A percentile compares a stretch with the other conserved stretches of the same genome.
Evolutionary conservation across 257 asterid species (phyloP).

Genomic region (Plantago elongata): DNA sequence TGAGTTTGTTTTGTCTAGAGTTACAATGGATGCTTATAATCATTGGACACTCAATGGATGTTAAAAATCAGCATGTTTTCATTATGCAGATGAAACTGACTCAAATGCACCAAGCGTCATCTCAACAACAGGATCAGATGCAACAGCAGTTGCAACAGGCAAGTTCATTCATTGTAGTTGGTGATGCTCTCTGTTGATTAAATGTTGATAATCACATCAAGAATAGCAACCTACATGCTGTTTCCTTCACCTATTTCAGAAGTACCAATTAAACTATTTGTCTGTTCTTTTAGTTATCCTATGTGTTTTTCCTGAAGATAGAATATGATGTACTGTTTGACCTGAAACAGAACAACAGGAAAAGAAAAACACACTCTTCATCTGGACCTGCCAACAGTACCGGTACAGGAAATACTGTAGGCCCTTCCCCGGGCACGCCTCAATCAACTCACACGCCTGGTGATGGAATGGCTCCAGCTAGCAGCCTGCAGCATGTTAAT

Average conservation of each 20-base stretch:
- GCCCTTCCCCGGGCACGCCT: slow-evolving; percentile 82
- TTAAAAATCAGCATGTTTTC: slow-evolving; percentile 2
- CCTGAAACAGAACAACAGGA: slow-evolving; percentile 64
- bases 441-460: slow-evolving; percentile 95
- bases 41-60: background rate
- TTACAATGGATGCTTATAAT: background rate
- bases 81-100: slow-evolving; percentile 48
- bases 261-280: no score
- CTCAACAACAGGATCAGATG: slow-evolving; percentile 59
- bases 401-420: slow-evolving; percentile 72
- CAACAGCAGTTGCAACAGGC: slow-evolving; percentile 59
- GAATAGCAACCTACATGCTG: no score
- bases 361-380: slow-evolving; percentile 86
- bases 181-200: slow-evolving; percentile 18
- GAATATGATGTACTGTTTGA: slow-evolving; percentile 19
- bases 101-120: slow-evolving; percentile 50
- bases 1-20: background rate
- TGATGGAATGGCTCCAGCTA: slow-evolving; percentile 33
- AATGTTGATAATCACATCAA: background rate
- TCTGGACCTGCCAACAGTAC: slow-evolving; percentile 89
- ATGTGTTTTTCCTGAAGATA: background rate
- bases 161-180: slow-evolving; percentile 16
- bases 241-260: no score
- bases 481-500: slow-evolving; percentile 71
- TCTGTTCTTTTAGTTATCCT: no score